A percentile compares a stretch with the other conserved stretches of the same genome.
Evolutionary conservation across 2,329 filamentous ascomycete species (phyloP).

Genomic region (Monosporascus sp.): DNA sequence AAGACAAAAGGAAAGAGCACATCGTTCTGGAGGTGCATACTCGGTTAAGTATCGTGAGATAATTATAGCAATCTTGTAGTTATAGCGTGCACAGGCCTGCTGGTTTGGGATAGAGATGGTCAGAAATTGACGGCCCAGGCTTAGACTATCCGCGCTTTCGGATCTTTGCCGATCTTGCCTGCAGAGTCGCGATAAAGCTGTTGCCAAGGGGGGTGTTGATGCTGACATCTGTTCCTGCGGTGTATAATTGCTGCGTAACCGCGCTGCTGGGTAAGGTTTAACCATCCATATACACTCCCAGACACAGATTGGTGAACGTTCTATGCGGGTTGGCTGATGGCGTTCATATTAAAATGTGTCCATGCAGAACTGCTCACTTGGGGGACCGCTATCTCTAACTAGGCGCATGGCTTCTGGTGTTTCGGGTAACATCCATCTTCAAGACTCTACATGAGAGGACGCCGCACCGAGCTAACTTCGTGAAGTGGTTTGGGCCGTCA

Average conservation of each 20-base stretch:
- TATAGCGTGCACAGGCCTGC: background rate
- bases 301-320: background rate
- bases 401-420: background rate
- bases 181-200: background rate
- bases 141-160: background rate
- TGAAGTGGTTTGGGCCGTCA: too few species aligned
- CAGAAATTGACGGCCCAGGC: background rate
- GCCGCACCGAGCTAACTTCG: background rate
- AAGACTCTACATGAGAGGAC: background rate
- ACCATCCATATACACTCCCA: background rate
- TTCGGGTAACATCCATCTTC: background rate
- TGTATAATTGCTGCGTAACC: background rate
- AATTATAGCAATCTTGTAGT: background rate
- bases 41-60: too few species aligned
- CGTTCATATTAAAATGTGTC: too few species aligned
- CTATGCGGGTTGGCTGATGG: too few species aligned
- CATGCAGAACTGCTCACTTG: too few species aligned
- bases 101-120: background rate
- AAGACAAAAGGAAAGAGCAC: too few species aligned
- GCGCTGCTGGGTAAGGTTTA: background rate
- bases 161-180: background rate
- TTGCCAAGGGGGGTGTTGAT: background rate
- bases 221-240: too few species aligned
- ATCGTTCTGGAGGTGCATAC: too few species aligned
- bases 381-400: background rate